These are phyloP conservation scores for Magnolia officinalis DNA, from an alignment of 164 flowering plant species.

Conservation along the genomic window DNA sequence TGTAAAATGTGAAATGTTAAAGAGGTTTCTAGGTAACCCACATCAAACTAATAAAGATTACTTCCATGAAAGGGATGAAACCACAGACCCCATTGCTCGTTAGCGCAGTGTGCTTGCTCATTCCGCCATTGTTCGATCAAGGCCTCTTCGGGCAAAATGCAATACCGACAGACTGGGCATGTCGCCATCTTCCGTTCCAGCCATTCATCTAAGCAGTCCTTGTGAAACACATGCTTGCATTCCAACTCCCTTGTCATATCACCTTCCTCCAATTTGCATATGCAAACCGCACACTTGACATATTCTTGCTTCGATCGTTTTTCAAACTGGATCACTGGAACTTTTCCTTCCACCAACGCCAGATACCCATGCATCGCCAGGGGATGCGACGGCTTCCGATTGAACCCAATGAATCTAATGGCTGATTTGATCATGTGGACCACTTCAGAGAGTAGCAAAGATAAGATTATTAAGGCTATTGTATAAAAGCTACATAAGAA, in stretches of 20 bases:
- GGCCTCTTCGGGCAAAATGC: neutral
- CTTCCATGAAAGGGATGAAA: constrained; percentile 32
- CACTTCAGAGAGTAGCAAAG: neutral
- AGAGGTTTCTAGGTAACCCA: neutral
- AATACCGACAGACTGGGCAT: neutral
- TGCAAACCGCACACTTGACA: constrained; percentile 8
- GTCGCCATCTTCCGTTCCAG: neutral
- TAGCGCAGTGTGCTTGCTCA: constrained; percentile 22
- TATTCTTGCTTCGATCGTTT: neutral
- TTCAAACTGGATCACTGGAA: neutral
- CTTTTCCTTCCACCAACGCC: neutral
- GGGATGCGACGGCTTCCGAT: neutral
- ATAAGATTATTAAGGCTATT: neutral
- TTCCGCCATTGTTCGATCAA: neutral
- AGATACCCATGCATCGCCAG: neutral
- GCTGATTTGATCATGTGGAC: neutral
- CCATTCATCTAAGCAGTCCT: constrained; percentile 10
- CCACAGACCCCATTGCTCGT: constrained; percentile 29
- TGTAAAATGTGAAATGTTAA: too few relatives aligned
- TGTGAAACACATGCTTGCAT: constrained; percentile 12
- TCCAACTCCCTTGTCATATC: constrained; percentile 2
- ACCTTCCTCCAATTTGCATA: constrained; percentile 5
- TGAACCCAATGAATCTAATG: neutral
- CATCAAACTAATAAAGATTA: constrained; percentile 3
- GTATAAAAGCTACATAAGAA: neutral